These are phyloP conservation scores for Alternaria sp. DNA, from an alignment of 2,329 filamentous ascomycete genomes.

Conservation along the genomic window DNA sequence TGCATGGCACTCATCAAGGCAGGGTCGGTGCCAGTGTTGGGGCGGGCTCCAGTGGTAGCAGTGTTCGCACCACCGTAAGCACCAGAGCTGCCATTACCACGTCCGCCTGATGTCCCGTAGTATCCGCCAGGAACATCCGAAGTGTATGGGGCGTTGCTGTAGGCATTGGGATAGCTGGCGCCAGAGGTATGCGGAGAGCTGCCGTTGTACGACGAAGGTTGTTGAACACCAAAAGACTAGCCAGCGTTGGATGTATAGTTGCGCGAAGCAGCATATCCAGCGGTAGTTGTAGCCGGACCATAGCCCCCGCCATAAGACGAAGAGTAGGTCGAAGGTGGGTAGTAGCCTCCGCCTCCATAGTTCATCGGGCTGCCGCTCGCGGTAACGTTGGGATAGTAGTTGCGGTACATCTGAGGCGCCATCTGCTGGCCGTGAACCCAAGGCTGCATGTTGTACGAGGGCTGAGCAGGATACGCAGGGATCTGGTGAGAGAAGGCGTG, in stretches of 20 bases:
- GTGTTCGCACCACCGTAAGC: constrained; percentile 17
- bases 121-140: constrained; percentile 16
- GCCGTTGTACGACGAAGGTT: constrained; percentile 13
- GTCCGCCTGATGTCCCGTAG: constrained; percentile 10
- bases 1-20: constrained; percentile 33
- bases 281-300: constrained; percentile 24
- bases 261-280: constrained; percentile 21
- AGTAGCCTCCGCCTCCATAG: constrained; percentile 42
- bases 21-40: constrained; percentile 27
- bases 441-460: constrained; percentile 37
- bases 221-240: constrained; percentile 22
- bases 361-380: constrained; percentile 46
- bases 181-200: constrained; percentile 19
- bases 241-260: constrained; percentile 29
- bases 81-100: constrained; percentile 19
- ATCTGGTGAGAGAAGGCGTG: constrained; percentile 47
- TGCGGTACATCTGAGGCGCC: constrained; percentile 32
- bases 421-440: constrained; percentile 39
- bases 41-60: constrained; percentile 16
- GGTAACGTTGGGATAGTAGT: constrained; percentile 33
- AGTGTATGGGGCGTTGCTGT: constrained; percentile 4
- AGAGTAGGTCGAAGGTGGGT: constrained; percentile 39
- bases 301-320: constrained; percentile 37
- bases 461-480: constrained; percentile 35
- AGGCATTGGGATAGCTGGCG: constrained; percentile 10